Evolutionary conservation across 176 grass and related monocot genomes (phyloP).

Genomic region (Tuctoria greenei): DNA sequence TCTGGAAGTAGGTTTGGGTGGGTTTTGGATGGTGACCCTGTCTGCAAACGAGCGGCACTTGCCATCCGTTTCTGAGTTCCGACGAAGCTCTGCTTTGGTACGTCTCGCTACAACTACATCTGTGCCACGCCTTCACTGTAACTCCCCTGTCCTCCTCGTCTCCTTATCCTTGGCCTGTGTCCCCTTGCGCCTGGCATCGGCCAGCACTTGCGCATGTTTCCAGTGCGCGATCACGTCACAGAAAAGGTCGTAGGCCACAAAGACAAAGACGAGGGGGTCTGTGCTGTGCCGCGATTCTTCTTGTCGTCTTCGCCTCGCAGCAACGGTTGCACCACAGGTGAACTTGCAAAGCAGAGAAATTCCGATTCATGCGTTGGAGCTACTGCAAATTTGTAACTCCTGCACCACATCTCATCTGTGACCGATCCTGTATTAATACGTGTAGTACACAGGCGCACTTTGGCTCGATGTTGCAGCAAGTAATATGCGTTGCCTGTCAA

Average conservation of each 20-base stretch:
- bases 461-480: no score
- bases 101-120: background rate
- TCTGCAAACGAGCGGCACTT: slow-evolving; percentile 12
- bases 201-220: slow-evolving; percentile 41
- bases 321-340: background rate
- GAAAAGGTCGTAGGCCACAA: slow-evolving; percentile 24
- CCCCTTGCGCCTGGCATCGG: slow-evolving; percentile 33
- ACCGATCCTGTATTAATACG: no score
- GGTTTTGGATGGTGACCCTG: slow-evolving; percentile 16
- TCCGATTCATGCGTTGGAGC: no score
- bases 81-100: background rate
- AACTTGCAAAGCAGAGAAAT: no score
- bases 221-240: slow-evolving; percentile 46
- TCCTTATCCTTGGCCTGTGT: slow-evolving; percentile 18
- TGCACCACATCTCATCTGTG: no score
- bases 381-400: no score
- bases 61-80: background rate
- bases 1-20: slow-evolving; percentile 28
- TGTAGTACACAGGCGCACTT: no score
- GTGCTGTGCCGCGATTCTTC: slow-evolving; percentile 32
- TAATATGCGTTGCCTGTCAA: no score
- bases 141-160: background rate
- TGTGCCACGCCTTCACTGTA: slow-evolving; percentile 2
- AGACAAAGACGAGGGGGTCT: background rate
- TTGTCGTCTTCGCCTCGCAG: slow-evolving; percentile 27